These are phyloP conservation scores for Solanum chaucha DNA, from an alignment of 257 asterid species.

Conservation along the genomic window DNA sequence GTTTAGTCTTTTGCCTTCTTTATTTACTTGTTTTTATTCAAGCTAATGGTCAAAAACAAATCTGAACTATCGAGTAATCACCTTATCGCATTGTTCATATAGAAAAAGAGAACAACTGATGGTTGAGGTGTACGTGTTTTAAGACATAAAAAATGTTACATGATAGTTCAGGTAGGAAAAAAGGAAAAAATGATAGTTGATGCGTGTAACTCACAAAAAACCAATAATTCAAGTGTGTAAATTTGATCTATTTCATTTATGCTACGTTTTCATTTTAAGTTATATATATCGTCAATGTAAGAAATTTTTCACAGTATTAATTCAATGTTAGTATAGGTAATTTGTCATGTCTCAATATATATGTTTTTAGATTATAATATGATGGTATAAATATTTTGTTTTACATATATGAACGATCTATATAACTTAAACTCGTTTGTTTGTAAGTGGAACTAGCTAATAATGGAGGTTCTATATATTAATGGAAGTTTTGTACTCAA, in stretches of 20 bases:
- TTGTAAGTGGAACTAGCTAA: neutral
- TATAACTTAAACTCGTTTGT: neutral
- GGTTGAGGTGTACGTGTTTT: neutral
- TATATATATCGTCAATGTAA: neutral
- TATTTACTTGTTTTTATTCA: neutral
- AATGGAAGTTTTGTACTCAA: neutral
- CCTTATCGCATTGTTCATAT: neutral
- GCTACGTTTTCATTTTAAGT: constrained; percentile 1
- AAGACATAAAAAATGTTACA: too few species aligned
- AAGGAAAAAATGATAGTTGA: neutral
- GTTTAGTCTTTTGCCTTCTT: neutral
- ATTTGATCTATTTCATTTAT: neutral
- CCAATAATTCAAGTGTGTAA: neutral
- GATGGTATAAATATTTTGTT: neutral
- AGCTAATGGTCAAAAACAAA: neutral
- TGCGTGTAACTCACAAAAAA: rapidly evolving
- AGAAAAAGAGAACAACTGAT: neutral
- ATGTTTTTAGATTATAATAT: too few species aligned
- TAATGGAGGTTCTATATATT: neutral
- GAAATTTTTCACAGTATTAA: neutral
- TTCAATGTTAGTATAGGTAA: neutral
- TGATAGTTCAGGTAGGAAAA: neutral
- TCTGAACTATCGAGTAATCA: neutral
- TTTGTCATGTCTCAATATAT: too few species aligned
- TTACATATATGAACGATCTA: neutral